Base-by-base conservation (phyloP, 1,284 basidiomycete species). In the Termitomyces sp. region DNA sequence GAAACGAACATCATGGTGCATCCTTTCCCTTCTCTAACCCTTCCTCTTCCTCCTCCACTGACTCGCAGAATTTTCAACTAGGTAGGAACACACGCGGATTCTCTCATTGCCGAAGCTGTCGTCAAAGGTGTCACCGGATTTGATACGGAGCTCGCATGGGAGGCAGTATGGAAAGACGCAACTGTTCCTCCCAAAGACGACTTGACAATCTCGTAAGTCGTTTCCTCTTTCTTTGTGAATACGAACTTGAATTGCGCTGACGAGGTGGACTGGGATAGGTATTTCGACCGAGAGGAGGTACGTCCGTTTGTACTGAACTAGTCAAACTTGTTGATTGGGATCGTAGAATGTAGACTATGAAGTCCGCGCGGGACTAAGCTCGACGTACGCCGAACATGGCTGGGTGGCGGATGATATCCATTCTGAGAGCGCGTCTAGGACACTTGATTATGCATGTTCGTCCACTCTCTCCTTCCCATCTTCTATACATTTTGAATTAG, bases 11-110 rank as follows among this genome's bases (percentile, higher is more conserved):
- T 87, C 57, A 88, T 88, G 85, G 80, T 67, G 55, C n/a, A 57
- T 43, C 31, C 14, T 24, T n/a, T 34, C 10, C 11, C 10, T 34
- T 11, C 5, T 24, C 31, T 13, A 3, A 24, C 21, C 40, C 26
- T 6, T 9, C 13, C 26, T 2, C 19, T 2, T n/a, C 3, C 16
- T 35, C 19, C 1, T 18, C 9, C 28, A n/a, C 8, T 40, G 34
- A 38, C 26, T 4, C 8, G 19, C n/a, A 40, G 14, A 21, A 16
- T 24, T 5, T 3, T 24, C 21, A 42, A 41, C n/a, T 53, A 85
- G 86, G 79, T 91, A 13, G 85, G 77, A 4, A 91, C 88, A 0
- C 88, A 93, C 58, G 85, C 88, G 2, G 90, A 93, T 65, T 87
- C 86, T 2, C 78, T 92, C 30, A 75, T 93, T 38, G 85, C 91